These are phyloP conservation scores for Penicillium hesseltinei DNA, from an alignment of 2,329 filamentous ascomycete genomes.

Conservation along the genomic window DNA sequence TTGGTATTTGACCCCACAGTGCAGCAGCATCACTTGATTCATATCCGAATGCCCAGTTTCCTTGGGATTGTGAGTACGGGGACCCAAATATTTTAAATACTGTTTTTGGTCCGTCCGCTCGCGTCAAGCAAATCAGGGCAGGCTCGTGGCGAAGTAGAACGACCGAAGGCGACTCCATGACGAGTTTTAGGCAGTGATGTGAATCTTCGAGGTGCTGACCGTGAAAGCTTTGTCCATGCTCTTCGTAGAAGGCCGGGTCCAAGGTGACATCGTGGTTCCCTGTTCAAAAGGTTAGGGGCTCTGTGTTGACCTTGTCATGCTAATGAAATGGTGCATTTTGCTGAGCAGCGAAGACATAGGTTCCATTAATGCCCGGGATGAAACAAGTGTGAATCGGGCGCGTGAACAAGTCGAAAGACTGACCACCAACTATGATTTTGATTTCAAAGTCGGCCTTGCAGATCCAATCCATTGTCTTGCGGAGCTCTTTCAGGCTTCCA, in stretches of 20 bases:
- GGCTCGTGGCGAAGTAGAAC: constrained; percentile 54
- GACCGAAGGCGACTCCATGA: constrained; percentile 44
- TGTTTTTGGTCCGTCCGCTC: constrained; percentile 47
- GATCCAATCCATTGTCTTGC: constrained; percentile 54
- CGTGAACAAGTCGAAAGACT: constrained; percentile 12
- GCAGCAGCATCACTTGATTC: constrained; percentile 37
- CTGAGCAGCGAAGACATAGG: not conserved
- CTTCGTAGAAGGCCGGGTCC: constrained; percentile 49
- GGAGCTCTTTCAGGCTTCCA: constrained; percentile 52
- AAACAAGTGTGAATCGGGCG: not conserved
- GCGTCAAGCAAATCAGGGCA: constrained; percentile 45
- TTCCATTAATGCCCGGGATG: not conserved
- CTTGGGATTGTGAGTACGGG: constrained; percentile 50
- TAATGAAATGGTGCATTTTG: not conserved
- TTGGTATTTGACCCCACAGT: constrained; percentile 53
- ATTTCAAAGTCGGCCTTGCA: constrained; percentile 52
- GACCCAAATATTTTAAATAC: constrained; percentile 59
- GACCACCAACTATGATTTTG: constrained; percentile 57
- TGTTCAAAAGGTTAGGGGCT: constrained; percentile 24
- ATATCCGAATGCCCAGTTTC: constrained; percentile 59
- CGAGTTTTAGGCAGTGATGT: constrained; percentile 44
- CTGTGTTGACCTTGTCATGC: not conserved
- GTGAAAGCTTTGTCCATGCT: constrained; percentile 45
- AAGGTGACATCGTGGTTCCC: constrained; percentile 60
- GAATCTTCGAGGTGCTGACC: constrained; percentile 47